Base-by-base conservation (phyloP, 768 basidiomycete genomes). In the Lactarius akahatsu region DNA sequence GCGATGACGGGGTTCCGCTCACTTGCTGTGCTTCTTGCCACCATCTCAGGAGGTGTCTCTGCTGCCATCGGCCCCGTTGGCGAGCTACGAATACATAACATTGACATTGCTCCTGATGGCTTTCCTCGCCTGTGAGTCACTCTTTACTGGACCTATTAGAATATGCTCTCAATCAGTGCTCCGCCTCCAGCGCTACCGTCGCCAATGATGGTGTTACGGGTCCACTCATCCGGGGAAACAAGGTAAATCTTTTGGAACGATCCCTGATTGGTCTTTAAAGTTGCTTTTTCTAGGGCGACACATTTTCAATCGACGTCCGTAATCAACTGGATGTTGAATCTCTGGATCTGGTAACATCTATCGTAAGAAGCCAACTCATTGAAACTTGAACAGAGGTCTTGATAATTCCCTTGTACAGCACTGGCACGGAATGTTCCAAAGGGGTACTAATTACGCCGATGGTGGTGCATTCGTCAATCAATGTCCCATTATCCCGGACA, bases 381-480 rank as follows among this genome's bases (percentile, higher is more conserved):
- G 3, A 7, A 4, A 4, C 40, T 15, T 0, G 2, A 9, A 20
- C 10, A 59, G 18, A 43, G 38, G 5, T 4, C 28, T 30, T 57
- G 59, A 59, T 40, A 26, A 26, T 6, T 26, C 40, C 2, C 15
- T n/a, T 40, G 4, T 59, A 1, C 61, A 86, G 85, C 83, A 85
- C 68, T 85, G 82, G 83, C 85, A 85, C 67, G 84, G 85, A 0
- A 68, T 85, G 41, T 77, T 74, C 52, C 83, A 85, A 70, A 70
- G 70, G 0, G 61, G 67, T 1, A 79, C 79, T 4, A 81, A 77
- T 64, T 81, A 75, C 73, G 80, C 77, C 1, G 85, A 86, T 57
- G 84, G 85, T 6, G 62, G 74, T 1, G 72, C 74, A 1, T 74
- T 73, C 30, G 73, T 81, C 13, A 78, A 71, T 20, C 82, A 83